These are phyloP conservation scores for Bacterosira constricta DNA, from an alignment of 108 stramenopile genomes.

Conservation along the genomic window DNA sequence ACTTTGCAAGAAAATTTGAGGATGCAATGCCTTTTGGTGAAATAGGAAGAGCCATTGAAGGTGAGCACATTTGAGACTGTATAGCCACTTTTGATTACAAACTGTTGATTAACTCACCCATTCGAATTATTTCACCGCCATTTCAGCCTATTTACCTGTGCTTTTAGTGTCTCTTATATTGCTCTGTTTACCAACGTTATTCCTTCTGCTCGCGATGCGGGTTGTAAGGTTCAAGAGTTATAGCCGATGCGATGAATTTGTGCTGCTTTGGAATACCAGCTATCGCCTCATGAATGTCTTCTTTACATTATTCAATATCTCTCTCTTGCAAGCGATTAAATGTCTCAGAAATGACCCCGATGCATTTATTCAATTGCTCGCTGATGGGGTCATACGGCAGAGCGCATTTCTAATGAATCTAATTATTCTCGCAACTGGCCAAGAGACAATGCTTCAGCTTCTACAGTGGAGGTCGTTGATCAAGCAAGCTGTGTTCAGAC, in stretches of 20 bases:
- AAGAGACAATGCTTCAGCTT: slow-evolving; percentile 52
- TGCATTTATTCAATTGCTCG: slow-evolving; percentile 17
- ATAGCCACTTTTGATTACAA: not conserved
- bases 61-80: not conserved
- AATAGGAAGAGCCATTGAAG: not conserved
- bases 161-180: slow-evolving; percentile 48
- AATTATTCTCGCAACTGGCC: slow-evolving; percentile 43
- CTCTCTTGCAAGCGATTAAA: slow-evolving; percentile 15
- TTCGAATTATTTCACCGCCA: slow-evolving; percentile 11
- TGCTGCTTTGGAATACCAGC: slow-evolving; percentile 42
- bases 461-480: slow-evolving; percentile 45
- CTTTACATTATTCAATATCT: slow-evolving; percentile 36
- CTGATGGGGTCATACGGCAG: slow-evolving; percentile 27
- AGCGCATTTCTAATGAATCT: slow-evolving; percentile 36
- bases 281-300: slow-evolving; percentile 36
- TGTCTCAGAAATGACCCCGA: slow-evolving; percentile 41
- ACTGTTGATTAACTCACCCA: not conserved
- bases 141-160: slow-evolving; percentile 43
- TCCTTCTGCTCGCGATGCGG: slow-evolving; percentile 37
- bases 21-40: not conserved
- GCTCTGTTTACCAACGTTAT: slow-evolving; percentile 40
- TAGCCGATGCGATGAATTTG: slow-evolving; percentile 40
- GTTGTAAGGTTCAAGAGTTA: slow-evolving; percentile 59
- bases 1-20: not conserved
- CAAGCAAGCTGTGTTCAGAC: slow-evolving; percentile 41